Base-by-base conservation (phyloP, 2,329 filamentous ascomycete species). In the Apiospora koreana region DNA sequence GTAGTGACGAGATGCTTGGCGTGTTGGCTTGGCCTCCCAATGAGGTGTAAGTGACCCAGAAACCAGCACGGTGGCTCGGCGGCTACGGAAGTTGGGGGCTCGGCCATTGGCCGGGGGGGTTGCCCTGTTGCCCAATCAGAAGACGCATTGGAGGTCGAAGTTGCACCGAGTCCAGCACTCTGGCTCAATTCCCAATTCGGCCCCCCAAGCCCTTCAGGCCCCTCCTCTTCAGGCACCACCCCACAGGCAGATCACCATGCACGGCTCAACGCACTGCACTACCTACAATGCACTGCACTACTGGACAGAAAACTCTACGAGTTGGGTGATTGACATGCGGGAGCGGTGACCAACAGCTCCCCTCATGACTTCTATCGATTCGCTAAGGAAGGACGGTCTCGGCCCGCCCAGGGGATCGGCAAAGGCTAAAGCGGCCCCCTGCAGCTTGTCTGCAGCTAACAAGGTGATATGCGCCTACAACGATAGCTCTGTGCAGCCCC, bases 1-100 rank as follows among this genome's bases (percentile, higher is more conserved):
- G 21, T 31, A n/a, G 54, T 62, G 54, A 62, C 54, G 54, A 62
- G 54, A 62, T 38, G 14, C 54, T 62, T 62, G 50, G 50, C 50
- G 28, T 21, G 28, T 35, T 58, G 50, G 50, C 25, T 58, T 31
- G 54, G 31, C 21, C 54, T n/a, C 54, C 54, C 54, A 62, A 62
- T 62, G 18, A 62, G 31, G 31, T 62, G 28, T 62, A 38, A 62
- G 54, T 62, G 31, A 62, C 54, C 54, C 54, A 62, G 54, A 62
- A 62, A 38, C 54, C 54, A 62, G 38, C 54, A 38, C 3, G 18
- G 18, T 38, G 54, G 54, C 54, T 62, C 54, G 31, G 54, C 54
- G 54, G 54, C 54, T 62, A 62, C 54, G 21, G 31, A 62, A 62
- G 54, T 38, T 62, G 54, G 54, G 54, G 54, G 54, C 54, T 62